A percentile compares a stretch with the other conserved stretches of the same genome.
Evolutionary conservation across 257 asterid species (phyloP).

Genomic region (Solanum piurae): DNA sequence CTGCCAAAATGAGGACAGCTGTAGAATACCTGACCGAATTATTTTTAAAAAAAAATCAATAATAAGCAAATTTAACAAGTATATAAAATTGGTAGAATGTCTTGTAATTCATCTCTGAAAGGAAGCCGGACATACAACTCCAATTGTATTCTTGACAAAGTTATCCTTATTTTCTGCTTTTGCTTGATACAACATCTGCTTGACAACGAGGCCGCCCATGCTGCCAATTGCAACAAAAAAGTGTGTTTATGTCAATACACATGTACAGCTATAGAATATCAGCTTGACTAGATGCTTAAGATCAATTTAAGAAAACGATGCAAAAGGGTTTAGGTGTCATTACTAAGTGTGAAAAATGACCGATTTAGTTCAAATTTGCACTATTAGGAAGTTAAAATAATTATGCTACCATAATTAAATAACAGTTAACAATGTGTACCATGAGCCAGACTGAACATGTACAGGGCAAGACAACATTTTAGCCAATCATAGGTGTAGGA

Average conservation of each 20-base stretch:
- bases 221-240: conserved; percentile 28
- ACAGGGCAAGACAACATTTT: neutral
- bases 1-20: conserved; percentile 99
- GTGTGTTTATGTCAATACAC: neutral
- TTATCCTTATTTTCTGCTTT: conserved; percentile 62
- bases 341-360: neutral
- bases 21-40: conserved; percentile 64
- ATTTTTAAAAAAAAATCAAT: neutral
- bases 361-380: neutral
- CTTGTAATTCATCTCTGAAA: neutral
- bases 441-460: neutral
- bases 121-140: conserved; percentile 52
- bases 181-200: conserved; percentile 92
- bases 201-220: conserved; percentile 98
- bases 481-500: neutral
- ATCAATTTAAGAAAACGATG: neutral
- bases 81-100: neutral
- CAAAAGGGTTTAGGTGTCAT: neutral
- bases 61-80: neutral
- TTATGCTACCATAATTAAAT: neutral
- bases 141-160: conserved; percentile 76
- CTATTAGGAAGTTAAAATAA: neutral
- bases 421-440: neutral
- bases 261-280: neutral
- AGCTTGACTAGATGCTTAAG: neutral